Evolutionary conservation across 352 stramenopile genomes (phyloP), one percentile per base, ranked within the genome.

Genomic region (Phytophthora kernoviae): DNA sequence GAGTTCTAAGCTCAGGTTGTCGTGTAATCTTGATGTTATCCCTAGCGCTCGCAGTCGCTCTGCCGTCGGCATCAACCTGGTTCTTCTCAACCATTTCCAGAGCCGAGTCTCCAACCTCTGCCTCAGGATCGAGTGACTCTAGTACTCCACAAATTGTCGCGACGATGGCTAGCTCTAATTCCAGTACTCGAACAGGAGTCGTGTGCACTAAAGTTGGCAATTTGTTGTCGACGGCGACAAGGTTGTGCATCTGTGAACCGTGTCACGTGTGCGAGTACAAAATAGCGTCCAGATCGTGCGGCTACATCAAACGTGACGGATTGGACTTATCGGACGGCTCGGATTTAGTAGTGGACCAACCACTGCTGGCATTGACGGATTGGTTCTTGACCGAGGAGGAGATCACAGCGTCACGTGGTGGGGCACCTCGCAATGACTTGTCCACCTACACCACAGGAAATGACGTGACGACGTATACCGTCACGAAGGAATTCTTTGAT

Each of bases 321-420:
- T 36, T 63, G 33, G 56, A 66, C 49, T 30, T 59, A 33, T 60
- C 56, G 27, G 63, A 73, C 51, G 68, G 62, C 54, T 70, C 63
- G 15, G 54, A 65, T 21, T 30, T 74, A 20, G 43, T 54, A 3
- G 24, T 30, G 24, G 18, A 62, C 14, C 76, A 86, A 41, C 76
- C 76, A 7, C 21, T 65, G 22, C 65, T 86, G 7, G 57, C 70
- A 26, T 54, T 71, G 8, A 40, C 48, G 4, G 62, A 64, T 20
- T 86, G 76, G 76, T 83, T 86, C 48, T 54, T 86, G 5, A 78
- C 54, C 0, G 56, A 65, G 8, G 49, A 65, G 18, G 76, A 86
- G 56, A 75, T 86, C 41, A 68, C 61, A 7, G 41, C 8, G 4
- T 56, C 73, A 7, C 70, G 76, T 8, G 58, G 61, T 17, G 76